Evolutionary conservation across 129 eudicot species (phyloP), one percentile per base, ranked within the genome.

Genomic region (Cynara cardunculus): DNA sequence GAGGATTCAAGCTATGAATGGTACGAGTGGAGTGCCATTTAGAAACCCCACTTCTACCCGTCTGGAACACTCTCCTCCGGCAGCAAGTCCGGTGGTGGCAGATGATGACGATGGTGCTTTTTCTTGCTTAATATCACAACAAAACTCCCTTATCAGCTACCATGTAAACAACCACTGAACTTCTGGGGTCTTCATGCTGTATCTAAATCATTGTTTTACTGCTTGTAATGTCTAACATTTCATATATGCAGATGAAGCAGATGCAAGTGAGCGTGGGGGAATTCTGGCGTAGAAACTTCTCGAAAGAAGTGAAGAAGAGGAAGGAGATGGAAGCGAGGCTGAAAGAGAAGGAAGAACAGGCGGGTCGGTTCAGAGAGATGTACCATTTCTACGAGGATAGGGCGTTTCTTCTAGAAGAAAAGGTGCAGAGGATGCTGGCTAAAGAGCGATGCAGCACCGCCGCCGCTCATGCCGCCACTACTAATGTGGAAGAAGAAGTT

Each of bases 261-360:
- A 70, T 71, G 82, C 32, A 10, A 16, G 34, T 25, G 12, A 70
- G 27, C 21, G 25, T 77, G 10, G 78, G 59, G 68, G 86, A 83
- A 12, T 71, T 69, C 70, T 83, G 82, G 82, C 25, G 78, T 37
- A 61, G 56, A 37, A 59, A 77, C 78, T 70, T 83, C 1, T 19
- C 22, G 24, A 69, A 2, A 56, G 73, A 70, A 76, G 3, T 70
- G 0, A 59, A 61, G 35, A 83, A 83, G 67, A 62, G 27, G 7
- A 83, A 76, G 68, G 82, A 83, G 6, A n/a, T 71, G 14, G 86
- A 83, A 77, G 7, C 14, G 10, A 77, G 5, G 41, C 9, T 83
- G 14, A 61, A 83, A 71, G 78, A 70, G 16, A 77, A 83, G 39
- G 86, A 83, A 3, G 32, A 61, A 26, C 73, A 83, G 37, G 46